Base-by-base conservation (phyloP, 2,329 filamentous ascomycete genomes). In the Colletotrichum sidae region DNA sequence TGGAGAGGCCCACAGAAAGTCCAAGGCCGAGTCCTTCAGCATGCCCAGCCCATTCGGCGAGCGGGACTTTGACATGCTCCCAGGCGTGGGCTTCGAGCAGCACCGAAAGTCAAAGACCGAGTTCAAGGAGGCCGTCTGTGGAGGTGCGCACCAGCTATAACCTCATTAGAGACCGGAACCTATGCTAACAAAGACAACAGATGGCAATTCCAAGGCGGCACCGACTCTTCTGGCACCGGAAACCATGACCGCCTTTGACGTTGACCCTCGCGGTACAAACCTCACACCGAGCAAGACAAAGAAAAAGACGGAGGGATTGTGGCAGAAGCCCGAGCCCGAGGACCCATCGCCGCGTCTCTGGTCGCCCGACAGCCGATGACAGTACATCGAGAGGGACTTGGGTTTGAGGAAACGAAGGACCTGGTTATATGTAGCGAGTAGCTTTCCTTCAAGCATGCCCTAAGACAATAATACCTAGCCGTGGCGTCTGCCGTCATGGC, bases 261-360 rank as follows among this genome's bases (percentile, higher is more conserved):
- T 44, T 9, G 42, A 44, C 17, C 42, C 39, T 12, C 11, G 11
- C 6, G 34, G 45, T 12, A 42, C 44, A 11, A 37, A 33, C 3
- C 25, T 13, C 13, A 34, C 47, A 12, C 50, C 15, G 8, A 78
- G 74, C 51, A 70, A 74, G 39, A 73, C 72, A 55, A 72, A 72
- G 34, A 74, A 63, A 42, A 47, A 51, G 25, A 25, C 46, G 8
- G 25, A 10, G 9, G 68, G 45, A 59, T 68, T 68, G 56, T 64
- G 60, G 60, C 44, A 59, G n/a, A 70, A 50, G 37, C 50, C 61
- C 8, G 37, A 53, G n/a, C 37, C 15, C 6, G n/a, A 44, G 35
- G 37, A 17, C n/a, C 10, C 50, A 2, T 10, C 63, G 17, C 42
- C 42, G 3, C 52, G 38, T 13, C 53, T 62, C 15, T 63, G 47